Base-by-base conservation (phyloP, 768 basidiomycete species). In the Chalciporus sphaerocephalus region DNA sequence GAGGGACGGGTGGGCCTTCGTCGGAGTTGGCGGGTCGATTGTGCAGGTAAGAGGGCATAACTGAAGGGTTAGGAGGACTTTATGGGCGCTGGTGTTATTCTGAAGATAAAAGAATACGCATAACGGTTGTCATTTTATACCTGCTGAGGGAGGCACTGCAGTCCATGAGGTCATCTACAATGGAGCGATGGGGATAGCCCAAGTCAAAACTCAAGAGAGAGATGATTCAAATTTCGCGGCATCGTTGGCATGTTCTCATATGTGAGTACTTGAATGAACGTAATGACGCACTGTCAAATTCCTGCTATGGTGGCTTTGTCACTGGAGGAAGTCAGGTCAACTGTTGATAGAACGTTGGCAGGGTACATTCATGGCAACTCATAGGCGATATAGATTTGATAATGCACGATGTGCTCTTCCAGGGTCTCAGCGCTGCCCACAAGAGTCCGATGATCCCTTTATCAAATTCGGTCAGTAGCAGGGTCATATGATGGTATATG, bases 11-110 rank as follows among this genome's bases (percentile, higher is more conserved):
- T 0, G 38, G 6, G 30, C 4, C 24, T 11, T 28, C 39, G 11
- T 41, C 41, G n/a, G 12, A 22, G 13, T 28, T 30, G 5, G 37
- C 43, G 2, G 35, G 46, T 7, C 27, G 46, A 43, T 43, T 42
- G 50, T 48, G 8, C 18, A 51, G 36, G 42, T 41, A 46, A 5
- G 43, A 44, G 7, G 53, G 1, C 50, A 56, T 50, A 35, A 15
- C n/a, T 23, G 36, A 32, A 40, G 24, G 39, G 17, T 30, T 30
- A 5, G 28, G 13, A 30, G 4, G 27, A 7, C 3, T 15, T 30
- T 30, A n/a, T n/a, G 28, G 15, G 28, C n/a, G n/a, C n/a, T n/a
- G n/a, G n/a, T n/a, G n/a, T n/a, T n/a, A 18, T 17, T 18, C 23
- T 28, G 24, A 23, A 37, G 9, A 17, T 24, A n/a, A n/a, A n/a